Percentiles rank a stretch among this genome's conserved stretches.
Evolutionary conservation across 192 early-diverging fungal species (phyloP).

Genomic region (Backusella psychrophila): DNA sequence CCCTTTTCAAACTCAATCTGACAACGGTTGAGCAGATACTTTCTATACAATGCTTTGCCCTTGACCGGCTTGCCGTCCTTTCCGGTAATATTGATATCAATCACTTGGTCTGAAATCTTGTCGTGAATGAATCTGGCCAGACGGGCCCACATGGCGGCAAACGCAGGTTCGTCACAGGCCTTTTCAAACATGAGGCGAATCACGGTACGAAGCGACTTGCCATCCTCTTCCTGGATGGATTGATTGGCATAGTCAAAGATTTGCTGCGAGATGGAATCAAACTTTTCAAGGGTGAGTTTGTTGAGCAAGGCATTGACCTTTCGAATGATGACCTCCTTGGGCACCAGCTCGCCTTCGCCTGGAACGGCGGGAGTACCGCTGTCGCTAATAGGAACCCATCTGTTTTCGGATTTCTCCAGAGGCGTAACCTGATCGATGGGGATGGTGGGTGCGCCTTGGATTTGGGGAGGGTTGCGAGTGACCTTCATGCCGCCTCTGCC

Average conservation of each 20-base stretch:
- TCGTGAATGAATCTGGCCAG: constrained; percentile 84
- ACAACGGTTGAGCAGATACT: constrained; percentile 88
- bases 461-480: constrained; percentile 35
- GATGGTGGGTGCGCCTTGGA: constrained; percentile 44
- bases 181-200: constrained; percentile 93
- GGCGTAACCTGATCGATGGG: constrained; percentile 68
- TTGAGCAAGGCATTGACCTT: constrained; percentile 91
- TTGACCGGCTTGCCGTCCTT: constrained; percentile 50
- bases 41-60: constrained; percentile 83
- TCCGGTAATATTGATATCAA: constrained; percentile 57
- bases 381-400: constrained; percentile 66
- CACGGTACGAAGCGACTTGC: constrained; percentile 75
- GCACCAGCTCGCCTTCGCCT: constrained; percentile 26
- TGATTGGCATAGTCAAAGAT: constrained; percentile 79
- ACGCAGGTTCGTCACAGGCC: constrained; percentile 91
- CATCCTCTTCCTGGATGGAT: constrained; percentile 62
- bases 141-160: constrained; percentile 88
- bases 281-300: constrained; percentile 97
- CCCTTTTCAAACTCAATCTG: constrained; percentile 94
- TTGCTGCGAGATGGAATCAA: constrained; percentile 81
- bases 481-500: constrained; percentile 42
- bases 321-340: constrained; percentile 62
- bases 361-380: neutral
- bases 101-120: constrained; percentile 47
- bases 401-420: constrained; percentile 77